A percentile compares a stretch with the other conserved stretches of the same genome.
Conservation (phyloP, 805 yeast genomes). For the Isabelozyma heimii region DNA sequence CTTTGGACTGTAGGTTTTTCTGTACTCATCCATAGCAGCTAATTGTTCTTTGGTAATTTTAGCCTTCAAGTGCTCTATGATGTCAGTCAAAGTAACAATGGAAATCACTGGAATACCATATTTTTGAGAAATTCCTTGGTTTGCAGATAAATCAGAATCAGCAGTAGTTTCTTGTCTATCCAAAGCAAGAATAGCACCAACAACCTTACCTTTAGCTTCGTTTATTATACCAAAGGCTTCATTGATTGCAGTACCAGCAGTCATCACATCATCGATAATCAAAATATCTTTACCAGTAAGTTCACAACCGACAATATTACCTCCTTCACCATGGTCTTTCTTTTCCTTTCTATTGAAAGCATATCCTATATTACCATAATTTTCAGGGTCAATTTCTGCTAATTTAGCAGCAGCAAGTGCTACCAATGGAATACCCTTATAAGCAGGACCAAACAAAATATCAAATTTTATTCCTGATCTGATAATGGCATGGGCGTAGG, state of each 20-base stretch:
- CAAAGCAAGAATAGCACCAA: conserved; percentile 85
- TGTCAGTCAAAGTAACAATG: conserved; percentile 74
- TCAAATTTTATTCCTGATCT: conserved; percentile 82
- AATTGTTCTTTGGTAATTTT: conserved; percentile 59
- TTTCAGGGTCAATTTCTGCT: conserved; percentile 84
- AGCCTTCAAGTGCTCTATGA: conserved; percentile 58
- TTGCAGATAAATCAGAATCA: conserved; percentile 68
- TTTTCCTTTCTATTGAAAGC: conserved; percentile 96
- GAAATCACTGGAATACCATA: conserved; percentile 80
- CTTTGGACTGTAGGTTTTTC: conserved; percentile 47
- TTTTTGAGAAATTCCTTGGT: conserved; percentile 69
- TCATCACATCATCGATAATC: conserved; percentile 95
- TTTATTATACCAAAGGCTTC: conserved; percentile 85
- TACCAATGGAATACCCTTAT: conserved; percentile 94
- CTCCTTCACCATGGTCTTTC: conserved; percentile 99
- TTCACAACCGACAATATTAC: conserved; percentile 82
- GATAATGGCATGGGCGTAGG: conserved; percentile 87
- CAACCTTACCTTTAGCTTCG: conserved; percentile 66
- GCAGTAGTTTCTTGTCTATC: conserved; percentile 92
- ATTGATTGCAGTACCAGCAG: conserved; percentile 97
- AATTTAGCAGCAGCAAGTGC: conserved; percentile 90
- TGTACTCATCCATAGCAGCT: conserved; percentile 56
- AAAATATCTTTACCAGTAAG: conserved; percentile 70
- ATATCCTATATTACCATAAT: conserved; percentile 71
- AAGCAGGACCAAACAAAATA: conserved; percentile 94